Evolutionary conservation across 495 filamentous ascomycete species (phyloP), one percentile per base, ranked within the genome.

Genomic region (Hamigera avellanea): DNA sequence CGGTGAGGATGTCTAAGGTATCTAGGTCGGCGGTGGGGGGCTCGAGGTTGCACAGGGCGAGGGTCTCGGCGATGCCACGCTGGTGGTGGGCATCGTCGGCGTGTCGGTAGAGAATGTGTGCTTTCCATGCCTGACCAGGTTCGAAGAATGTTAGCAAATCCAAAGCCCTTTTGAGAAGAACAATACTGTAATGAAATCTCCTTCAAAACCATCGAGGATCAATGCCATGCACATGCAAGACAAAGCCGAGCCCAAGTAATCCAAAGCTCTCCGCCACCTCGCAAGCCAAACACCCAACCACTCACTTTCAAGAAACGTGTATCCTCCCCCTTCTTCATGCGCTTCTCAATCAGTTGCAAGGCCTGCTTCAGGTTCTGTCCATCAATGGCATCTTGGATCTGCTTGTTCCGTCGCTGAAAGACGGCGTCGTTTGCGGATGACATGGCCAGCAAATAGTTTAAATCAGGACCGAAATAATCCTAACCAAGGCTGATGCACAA

Each of bases 301-400:
- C 50, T 42, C 38, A 60, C 64, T 37, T 46, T 63, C 19, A 68
- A 26, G 36, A 66, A 68, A 9, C 47, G 42, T 0, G 60, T 62
- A 35, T 71, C 63, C 41, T 77, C 74, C 26, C 75, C 70, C 40
- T 75, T 78, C 49, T 76, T 78, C 29, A 73, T 59, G 29, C 70
- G 68, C 41, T 74, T 75, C 37, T 76, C 71, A 38, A 71, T 70
- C 13, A 76, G 56, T 49, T 74, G 69, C 32, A 77, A 44, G 13
- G 75, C 75, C 47, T 73, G 71, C 50, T 76, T 75, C 49, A 68
- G 57, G 46, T 73, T 67, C 40, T 65, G 63, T 23, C 53, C 55
- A 41, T 76, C 69, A 55, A 78, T 65, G 18, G 72, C 66, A 57
- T 76, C 75, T 46, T 70, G 61, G 33, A 78, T 61, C 41, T 69